phyloP scores from a whole-genome alignment of 2,329 filamentous ascomycete species.

The Aspergillus sp. region DNA sequence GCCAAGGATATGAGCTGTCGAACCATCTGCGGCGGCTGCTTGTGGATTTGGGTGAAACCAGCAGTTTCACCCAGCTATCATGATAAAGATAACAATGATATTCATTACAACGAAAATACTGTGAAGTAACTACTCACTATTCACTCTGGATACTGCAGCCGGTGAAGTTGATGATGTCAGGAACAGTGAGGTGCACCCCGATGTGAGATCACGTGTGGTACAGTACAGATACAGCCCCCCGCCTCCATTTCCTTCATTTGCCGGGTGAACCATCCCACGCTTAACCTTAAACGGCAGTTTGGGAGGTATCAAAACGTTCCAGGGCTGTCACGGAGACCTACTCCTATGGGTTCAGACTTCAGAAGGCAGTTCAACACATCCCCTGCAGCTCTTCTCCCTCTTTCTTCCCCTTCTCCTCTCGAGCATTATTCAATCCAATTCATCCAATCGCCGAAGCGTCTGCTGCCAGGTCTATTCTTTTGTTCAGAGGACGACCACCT shows the following conservation, averaged over 20 bases:
- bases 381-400: slow-evolving; percentile 8
- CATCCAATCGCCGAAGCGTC: slow-evolving; percentile 9
- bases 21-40: neutral
- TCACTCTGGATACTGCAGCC: neutral
- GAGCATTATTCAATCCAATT: slow-evolving; percentile 8
- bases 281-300: neutral
- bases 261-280: neutral
- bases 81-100: neutral
- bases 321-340: slow-evolving; percentile 10
- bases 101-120: neutral
- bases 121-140: neutral
- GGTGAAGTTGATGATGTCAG: slow-evolving; percentile 1
- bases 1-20: slow-evolving; percentile 6
- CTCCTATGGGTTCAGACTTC: neutral
- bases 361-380: neutral
- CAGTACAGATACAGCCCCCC: slow-evolving; percentile 8
- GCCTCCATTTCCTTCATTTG: neutral
- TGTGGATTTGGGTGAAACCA: neutral
- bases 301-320: neutral
- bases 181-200: neutral
- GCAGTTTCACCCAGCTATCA: neutral
- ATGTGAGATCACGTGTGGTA: slow-evolving; percentile 17
- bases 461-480: neutral
- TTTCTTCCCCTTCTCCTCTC: slow-evolving; percentile 8
- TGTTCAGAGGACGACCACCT: slow-evolving; percentile 8